Evolutionary conservation across 371 early-diverging fungal genomes (phyloP), one percentile per base, ranked within the genome.

Genomic region (Mortierella sp.): DNA sequence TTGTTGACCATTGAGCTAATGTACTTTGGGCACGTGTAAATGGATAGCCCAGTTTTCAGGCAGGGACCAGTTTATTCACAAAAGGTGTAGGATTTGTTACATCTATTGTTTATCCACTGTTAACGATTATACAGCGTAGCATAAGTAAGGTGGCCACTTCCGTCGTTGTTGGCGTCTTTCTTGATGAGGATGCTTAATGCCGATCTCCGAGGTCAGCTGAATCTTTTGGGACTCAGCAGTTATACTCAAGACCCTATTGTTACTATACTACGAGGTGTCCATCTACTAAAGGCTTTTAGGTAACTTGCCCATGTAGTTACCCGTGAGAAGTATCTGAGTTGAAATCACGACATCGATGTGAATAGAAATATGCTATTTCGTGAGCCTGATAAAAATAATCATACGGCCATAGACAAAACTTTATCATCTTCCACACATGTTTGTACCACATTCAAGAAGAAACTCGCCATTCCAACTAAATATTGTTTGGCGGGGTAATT

Each of bases 371-470:
- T 13, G 16, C 55, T 24, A 9, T 55, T 28, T 4, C 52, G 7
- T 52, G 52, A 22, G 52, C 52, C 45, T 11, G 4, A 55, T 16
- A 32, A 24, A 16, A 28, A 28, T 55, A 55, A 55, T 55, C 55
- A 55, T 32, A 32, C 32, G 55, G 28, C 28, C 10, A 55, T 32
- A 55, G 28, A 22, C 16, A 28, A 55, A 55, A 52, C 55, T 28
- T 55, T 55, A 28, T 55, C 52, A 4, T 8, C 52, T 52, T 52
- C 52, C 52, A 52, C 52, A 52, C 52, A 52, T 52, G 52, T 52
- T 52, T 52, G 52, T 52, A 52, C 52, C 19, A 52, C 52, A 52
- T 8, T 22, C 4, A 6, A 22, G 52, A 22, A 19, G 22, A 52
- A 52, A 52, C 11, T 52, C 19, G 19, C 52, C 52, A 43, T 43